phyloP scores from a whole-genome alignment of 2,329 filamentous ascomycete species.

The Phialophora chinensis region DNA sequence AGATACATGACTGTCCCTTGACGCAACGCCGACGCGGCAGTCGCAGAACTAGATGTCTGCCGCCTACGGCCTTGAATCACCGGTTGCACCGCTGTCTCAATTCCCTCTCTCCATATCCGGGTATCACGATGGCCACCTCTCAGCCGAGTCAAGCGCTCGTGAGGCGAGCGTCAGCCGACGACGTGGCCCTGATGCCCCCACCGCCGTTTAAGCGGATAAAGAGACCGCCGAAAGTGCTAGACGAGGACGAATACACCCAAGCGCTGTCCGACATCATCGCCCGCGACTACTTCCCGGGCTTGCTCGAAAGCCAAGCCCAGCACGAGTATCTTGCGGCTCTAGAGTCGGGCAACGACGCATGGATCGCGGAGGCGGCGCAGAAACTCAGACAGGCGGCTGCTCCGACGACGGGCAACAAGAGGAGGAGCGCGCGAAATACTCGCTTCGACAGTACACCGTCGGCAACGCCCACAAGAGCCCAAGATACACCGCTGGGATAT shows the following conservation, averaged over 20 bases:
- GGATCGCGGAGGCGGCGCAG: slow-evolving; percentile 82
- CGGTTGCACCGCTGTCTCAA: background rate
- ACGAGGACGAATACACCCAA: slow-evolving; percentile 92
- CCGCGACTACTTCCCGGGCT: slow-evolving; percentile 93
- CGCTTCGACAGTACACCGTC: slow-evolving; percentile 33
- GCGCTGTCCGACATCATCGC: slow-evolving; percentile 93
- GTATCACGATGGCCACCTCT: slow-evolving; percentile 20
- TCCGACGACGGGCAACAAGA: slow-evolving; percentile 60
- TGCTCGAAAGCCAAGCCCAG: slow-evolving; percentile 83
- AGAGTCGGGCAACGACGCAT: slow-evolving; percentile 80
- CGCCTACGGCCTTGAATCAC: background rate
- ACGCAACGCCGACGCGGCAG: background rate
- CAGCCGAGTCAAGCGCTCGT: slow-evolving; percentile 28
- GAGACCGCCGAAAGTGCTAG: slow-evolving; percentile 82
- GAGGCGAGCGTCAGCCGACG: slow-evolving; percentile 23
- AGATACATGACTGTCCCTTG: background rate
- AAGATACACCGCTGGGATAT: slow-evolving; percentile 38
- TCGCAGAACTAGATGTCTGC: background rate
- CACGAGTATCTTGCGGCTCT: slow-evolving; percentile 91
- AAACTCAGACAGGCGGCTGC: slow-evolving; percentile 81
- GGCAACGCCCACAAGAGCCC: slow-evolving; percentile 17
- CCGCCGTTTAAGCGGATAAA: slow-evolving; percentile 88
- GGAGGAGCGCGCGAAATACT: slow-evolving; percentile 42
- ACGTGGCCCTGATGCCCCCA: slow-evolving; percentile 80
- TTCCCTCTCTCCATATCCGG: too few relatives aligned